phyloP scores from a whole-genome alignment of 2,329 filamentous ascomycete species.

The Paecilomyces niveus region DNA sequence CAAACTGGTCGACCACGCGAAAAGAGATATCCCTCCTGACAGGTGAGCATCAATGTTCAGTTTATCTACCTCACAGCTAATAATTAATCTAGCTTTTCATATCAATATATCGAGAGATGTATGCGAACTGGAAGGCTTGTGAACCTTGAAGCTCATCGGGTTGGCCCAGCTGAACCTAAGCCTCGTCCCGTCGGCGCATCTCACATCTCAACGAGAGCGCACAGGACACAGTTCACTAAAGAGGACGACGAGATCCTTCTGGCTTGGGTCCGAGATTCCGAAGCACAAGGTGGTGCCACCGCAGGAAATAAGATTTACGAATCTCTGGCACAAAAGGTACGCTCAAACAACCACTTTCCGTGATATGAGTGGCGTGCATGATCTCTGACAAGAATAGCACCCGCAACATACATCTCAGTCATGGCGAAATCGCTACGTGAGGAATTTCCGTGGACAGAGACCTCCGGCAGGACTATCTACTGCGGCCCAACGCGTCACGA shows the following conservation, averaged over 20 bases:
- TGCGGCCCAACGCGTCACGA: conserved; percentile 5
- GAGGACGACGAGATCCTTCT: conserved; percentile 39
- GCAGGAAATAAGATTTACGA: conserved; percentile 41
- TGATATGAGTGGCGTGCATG: conserved; percentile 2
- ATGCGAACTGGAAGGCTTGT: conserved; percentile 43
- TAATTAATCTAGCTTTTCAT: conserved; percentile 41
- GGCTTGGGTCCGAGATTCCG: conserved; percentile 35
- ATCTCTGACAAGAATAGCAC: conserved; percentile 19
- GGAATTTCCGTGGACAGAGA: conserved; percentile 26
- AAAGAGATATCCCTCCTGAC: conserved; percentile 42
- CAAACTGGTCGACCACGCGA: conserved; percentile 52
- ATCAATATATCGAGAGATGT: conserved; percentile 51
- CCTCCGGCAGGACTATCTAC: conserved; percentile 23
- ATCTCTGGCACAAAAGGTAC: conserved; percentile 32
- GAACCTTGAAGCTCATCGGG: conserved; percentile 41
- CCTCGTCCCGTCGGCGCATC: conserved; percentile 40
- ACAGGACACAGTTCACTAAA: conserved; percentile 29
- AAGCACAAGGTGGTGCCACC: conserved; percentile 22
- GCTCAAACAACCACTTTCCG: not conserved
- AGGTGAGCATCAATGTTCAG: conserved; percentile 29
- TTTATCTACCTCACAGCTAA: not conserved
- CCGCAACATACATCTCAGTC: conserved; percentile 43
- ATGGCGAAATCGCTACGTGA: conserved; percentile 42
- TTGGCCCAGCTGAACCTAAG: conserved; percentile 37
- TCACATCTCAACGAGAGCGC: conserved; percentile 25